These are phyloP conservation scores for Cornus suecica DNA, from an alignment of 148 eudicot species.

Conservation along the genomic window DNA sequence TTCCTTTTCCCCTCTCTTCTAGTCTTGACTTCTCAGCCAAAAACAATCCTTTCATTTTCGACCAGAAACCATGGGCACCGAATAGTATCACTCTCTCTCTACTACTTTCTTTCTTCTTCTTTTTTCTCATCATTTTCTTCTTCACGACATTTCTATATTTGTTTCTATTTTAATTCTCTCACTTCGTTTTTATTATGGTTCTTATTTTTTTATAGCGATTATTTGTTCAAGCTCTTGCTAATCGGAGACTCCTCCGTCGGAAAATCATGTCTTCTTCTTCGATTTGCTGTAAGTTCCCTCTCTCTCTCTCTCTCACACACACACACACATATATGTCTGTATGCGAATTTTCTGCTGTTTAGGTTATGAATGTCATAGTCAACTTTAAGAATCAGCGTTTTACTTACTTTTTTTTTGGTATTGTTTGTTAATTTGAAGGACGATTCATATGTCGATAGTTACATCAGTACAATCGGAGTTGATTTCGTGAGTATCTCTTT, in stretches of 20 bases:
- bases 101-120: neutral
- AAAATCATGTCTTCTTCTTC: conserved; percentile 76
- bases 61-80: conserved; percentile 40
- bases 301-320: neutral
- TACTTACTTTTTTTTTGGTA: neutral
- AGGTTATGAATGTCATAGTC: no score
- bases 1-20: neutral
- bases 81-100: conserved; percentile 31
- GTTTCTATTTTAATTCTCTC: no score
- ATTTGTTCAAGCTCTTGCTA: conserved; percentile 68
- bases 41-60: neutral
- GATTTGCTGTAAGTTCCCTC: conserved; percentile 62
- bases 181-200: neutral
- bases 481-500: conserved; percentile 63
- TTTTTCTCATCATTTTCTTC: no score
- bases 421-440: conserved; percentile 43
- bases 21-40: neutral
- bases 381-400: neutral
- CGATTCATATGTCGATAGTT: conserved; percentile 84
- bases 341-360: no score
- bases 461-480: conserved; percentile 90
- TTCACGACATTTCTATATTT: no score
- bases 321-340: neutral
- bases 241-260: conserved; percentile 89
- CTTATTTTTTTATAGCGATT: conserved; percentile 47